Evolutionary conservation across 73 alveolate genomes (phyloP).

Genomic region (Paramecium tetraurelia): DNA sequence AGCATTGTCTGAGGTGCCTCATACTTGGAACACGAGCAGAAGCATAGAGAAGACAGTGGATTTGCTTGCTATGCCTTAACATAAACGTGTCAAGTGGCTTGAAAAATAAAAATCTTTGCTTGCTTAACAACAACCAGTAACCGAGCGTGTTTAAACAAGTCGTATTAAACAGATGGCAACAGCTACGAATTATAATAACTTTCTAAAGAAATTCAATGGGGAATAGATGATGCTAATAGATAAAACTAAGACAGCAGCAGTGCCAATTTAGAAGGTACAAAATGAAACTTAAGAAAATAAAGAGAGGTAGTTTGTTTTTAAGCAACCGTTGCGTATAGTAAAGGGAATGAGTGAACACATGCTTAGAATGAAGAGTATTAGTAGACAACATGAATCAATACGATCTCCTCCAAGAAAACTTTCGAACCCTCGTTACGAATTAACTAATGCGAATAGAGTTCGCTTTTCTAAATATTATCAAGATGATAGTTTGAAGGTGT

Average conservation of each 20-base stretch:
- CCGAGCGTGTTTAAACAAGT: background rate
- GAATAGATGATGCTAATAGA: background rate
- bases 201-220: background rate
- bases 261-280: background rate
- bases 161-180: background rate
- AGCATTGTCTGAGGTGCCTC: background rate
- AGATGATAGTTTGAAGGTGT: background rate
- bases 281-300: background rate
- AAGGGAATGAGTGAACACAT: constrained; percentile 23
- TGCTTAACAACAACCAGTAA: background rate
- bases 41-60: constrained; percentile 5
- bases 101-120: background rate
- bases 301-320: background rate
- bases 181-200: background rate
- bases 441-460: background rate
- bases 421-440: background rate
- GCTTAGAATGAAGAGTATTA: constrained; percentile 4
- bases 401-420: background rate
- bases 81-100: background rate
- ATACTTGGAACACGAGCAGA: background rate
- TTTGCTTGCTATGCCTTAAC: background rate
- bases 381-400: background rate
- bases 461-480: background rate
- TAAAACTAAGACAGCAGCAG: background rate
- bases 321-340: background rate